Percentiles rank a stretch among this genome's conserved stretches.
phyloP scores from a whole-genome alignment of 1,284 basidiomycete species.

The Malassezia yamatoensis region DNA sequence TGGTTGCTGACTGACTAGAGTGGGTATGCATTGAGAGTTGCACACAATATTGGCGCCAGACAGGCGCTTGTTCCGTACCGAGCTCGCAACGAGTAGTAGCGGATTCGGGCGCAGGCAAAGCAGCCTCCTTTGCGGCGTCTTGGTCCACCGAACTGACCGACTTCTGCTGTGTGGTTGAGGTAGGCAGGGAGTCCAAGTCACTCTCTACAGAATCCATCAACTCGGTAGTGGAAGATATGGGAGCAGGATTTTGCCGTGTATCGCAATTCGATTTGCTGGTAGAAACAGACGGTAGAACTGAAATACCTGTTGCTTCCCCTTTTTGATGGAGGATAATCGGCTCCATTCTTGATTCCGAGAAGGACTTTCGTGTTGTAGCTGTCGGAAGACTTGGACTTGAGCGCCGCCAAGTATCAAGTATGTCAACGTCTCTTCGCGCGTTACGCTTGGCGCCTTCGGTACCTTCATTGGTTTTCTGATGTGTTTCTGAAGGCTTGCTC shows the following conservation, averaged over 20 bases:
- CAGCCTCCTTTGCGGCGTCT: not conserved
- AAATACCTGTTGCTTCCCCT: too few species aligned
- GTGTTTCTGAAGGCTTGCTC: too few species aligned
- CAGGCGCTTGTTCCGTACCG: slow-evolving; percentile 6
- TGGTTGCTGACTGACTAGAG: not conserved
- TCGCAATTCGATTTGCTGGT: not conserved
- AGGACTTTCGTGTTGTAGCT: not conserved
- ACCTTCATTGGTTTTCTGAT: too few species aligned
- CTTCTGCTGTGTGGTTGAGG: too few species aligned
- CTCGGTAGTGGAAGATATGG: too few species aligned
- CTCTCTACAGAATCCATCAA: too few species aligned
- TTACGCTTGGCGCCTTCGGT: not conserved
- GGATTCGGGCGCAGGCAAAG: slow-evolving; percentile 1
- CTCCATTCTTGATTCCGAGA: too few species aligned
- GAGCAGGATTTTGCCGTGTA: too few species aligned
- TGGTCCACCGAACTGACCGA: not conserved
- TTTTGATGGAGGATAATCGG: too few species aligned
- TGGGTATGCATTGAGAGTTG: not conserved
- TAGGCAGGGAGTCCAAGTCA: too few species aligned
- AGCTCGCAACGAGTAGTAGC: not conserved
- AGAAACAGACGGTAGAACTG: not conserved
- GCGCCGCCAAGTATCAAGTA: slow-evolving; percentile 8
- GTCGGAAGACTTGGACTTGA: not conserved
- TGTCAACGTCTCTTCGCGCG: not conserved
- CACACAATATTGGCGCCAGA: slow-evolving; percentile 17